These are phyloP conservation scores for Aureobasidium sp. DNA, from an alignment of 2,329 filamentous ascomycete species.

Conservation along the genomic window DNA sequence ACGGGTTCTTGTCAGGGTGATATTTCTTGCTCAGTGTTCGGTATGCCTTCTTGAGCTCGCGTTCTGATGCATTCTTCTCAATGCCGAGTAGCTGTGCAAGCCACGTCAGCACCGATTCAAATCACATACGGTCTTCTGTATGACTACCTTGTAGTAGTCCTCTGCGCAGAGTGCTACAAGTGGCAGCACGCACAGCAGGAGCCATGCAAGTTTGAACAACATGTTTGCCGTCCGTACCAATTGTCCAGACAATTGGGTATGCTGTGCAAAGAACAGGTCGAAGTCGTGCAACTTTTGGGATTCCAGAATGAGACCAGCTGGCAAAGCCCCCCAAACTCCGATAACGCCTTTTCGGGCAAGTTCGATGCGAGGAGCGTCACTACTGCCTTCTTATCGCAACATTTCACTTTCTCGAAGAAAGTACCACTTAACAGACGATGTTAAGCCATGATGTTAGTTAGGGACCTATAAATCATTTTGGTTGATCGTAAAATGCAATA, in stretches of 20 bases:
- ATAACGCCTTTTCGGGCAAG: constrained; percentile 5
- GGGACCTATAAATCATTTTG: too few relatives aligned
- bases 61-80: constrained; percentile 68
- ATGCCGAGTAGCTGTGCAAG: constrained; percentile 65
- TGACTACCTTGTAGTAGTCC: constrained; percentile 68
- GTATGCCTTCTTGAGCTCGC: constrained; percentile 90
- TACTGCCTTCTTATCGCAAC: background rate
- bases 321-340: constrained; percentile 1
- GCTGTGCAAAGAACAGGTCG: background rate
- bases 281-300: background rate
- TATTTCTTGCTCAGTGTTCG: constrained; percentile 87
- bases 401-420: background rate
- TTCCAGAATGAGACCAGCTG: background rate
- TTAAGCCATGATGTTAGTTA: too few relatives aligned
- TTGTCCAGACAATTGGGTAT: background rate
- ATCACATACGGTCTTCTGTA: background rate
- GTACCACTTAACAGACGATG: too few relatives aligned
- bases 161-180: constrained; percentile 43
- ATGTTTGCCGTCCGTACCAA: constrained; percentile 22
- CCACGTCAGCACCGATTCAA: constrained; percentile 8
- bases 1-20: constrained; percentile 98
- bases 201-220: constrained; percentile 33
- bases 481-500: too few relatives aligned
- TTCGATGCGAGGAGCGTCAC: background rate
- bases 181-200: constrained; percentile 36